These are phyloP conservation scores for Aurifilum marmelostoma DNA, from an alignment of 2,329 filamentous ascomycete species.

Conservation along the genomic window DNA sequence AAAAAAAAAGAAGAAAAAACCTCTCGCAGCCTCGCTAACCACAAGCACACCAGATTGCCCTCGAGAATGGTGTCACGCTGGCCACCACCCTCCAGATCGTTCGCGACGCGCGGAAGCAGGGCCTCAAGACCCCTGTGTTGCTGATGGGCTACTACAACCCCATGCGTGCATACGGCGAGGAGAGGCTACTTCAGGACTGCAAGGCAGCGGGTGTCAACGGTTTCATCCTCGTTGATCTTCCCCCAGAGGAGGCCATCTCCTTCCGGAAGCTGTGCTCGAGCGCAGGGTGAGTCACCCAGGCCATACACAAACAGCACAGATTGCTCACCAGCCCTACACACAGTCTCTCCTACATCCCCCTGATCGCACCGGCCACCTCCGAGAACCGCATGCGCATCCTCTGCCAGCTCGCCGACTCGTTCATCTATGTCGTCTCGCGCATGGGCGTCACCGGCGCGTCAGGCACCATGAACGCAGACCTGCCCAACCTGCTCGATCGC, in stretches of 20 bases:
- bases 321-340: conserved; percentile 5
- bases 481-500: conserved; percentile 79
- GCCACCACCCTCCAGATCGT: conserved; percentile 81
- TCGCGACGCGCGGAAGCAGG: conserved; percentile 74
- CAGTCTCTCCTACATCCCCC: conserved; percentile 90
- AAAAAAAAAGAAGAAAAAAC: background rate
- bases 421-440: conserved; percentile 97
- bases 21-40: conserved; percentile 11
- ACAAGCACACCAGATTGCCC: conserved; percentile 55
- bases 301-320: background rate
- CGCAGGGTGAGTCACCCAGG: conserved; percentile 61
- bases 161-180: conserved; percentile 90
- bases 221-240: conserved; percentile 95
- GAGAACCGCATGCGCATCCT: conserved; percentile 93
- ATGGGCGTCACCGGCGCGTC: conserved; percentile 96
- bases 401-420: conserved; percentile 95
- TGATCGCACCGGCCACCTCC: conserved; percentile 92
- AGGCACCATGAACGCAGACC: conserved; percentile 77
- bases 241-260: conserved; percentile 90
- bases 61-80: conserved; percentile 87
- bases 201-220: conserved; percentile 86
- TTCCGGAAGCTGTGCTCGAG: conserved; percentile 84
- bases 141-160: conserved; percentile 99
- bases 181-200: conserved; percentile 82
- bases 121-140: conserved; percentile 80